These are phyloP conservation scores for Fusarium xylarioides DNA, from an alignment of 2,329 filamentous ascomycete species.

Conservation along the genomic window DNA sequence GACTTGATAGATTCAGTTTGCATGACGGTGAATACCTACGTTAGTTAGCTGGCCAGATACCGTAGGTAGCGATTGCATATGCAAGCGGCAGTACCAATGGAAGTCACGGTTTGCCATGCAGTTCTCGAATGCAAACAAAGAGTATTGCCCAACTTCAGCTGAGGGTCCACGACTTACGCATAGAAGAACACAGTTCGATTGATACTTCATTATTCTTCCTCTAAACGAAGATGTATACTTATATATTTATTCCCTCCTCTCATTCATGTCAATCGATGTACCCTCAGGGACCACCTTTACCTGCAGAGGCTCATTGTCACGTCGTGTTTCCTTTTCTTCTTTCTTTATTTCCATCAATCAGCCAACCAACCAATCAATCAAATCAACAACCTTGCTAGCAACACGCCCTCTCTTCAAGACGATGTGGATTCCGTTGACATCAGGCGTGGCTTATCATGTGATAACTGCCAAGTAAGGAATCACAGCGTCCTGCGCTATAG, in stretches of 20 bases:
- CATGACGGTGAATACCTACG: not conserved
- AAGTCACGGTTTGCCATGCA: not conserved
- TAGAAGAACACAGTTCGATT: not conserved
- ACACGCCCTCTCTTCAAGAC: not conserved
- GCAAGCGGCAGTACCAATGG: not conserved
- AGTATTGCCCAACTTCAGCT: not conserved
- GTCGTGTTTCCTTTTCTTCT: slow-evolving; percentile 1
- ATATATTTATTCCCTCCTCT: not conserved
- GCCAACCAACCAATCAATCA: not conserved
- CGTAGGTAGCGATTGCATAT: not conserved
- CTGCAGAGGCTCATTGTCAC: slow-evolving; percentile 6
- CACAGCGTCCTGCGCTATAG: slow-evolving; percentile 1
- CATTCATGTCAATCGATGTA: slow-evolving; percentile 5
- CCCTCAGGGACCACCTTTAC: not conserved
- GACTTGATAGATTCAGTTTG: not conserved
- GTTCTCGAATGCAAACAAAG: not conserved
- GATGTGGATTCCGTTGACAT: not conserved
- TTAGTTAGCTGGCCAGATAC: not conserved
- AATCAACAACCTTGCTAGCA: not conserved
- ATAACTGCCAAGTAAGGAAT: not conserved
- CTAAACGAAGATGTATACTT: not conserved
- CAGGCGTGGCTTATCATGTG: not conserved
- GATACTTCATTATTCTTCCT: slow-evolving; percentile 17
- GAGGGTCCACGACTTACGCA: not conserved
- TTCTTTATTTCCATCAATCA: slow-evolving; percentile 7